These are phyloP conservation scores for Pholiota conissans DNA, from an alignment of 768 basidiomycete genomes.

Conservation along the genomic window DNA sequence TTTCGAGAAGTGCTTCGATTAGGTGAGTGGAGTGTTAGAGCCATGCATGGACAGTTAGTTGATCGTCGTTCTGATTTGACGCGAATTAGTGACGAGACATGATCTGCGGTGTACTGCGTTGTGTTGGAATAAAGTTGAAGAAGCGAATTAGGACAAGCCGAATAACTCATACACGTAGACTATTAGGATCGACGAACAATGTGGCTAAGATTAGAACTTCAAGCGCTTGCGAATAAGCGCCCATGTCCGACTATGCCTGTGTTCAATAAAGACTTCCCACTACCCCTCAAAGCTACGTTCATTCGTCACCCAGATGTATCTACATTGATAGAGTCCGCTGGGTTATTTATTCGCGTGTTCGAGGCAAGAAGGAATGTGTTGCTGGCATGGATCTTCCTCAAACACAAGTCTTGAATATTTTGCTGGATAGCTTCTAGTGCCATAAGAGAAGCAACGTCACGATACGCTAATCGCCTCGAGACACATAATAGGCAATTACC, in stretches of 20 bases:
- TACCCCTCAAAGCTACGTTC: no score
- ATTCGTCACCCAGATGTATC: no score
- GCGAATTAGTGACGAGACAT: not conserved
- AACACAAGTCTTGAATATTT: not conserved
- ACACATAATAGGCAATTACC: not conserved
- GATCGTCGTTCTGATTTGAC: not conserved
- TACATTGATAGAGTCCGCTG: no score
- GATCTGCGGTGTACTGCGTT: no score
- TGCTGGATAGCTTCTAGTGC: not conserved
- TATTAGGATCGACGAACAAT: no score
- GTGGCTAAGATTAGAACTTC: no score
- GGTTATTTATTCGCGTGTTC: no score
- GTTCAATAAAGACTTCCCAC: not conserved
- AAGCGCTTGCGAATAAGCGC: not conserved
- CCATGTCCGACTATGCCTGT: not conserved
- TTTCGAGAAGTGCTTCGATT: slow-evolving; percentile 55
- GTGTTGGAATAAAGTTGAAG: no score
- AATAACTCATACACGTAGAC: no score
- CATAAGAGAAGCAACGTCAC: not conserved
- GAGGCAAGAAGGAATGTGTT: no score
- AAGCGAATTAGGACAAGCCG: no score
- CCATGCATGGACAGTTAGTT: not conserved
- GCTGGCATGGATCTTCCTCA: no score
- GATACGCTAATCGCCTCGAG: not conserved
- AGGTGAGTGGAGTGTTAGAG: not conserved